Evolutionary conservation across 805 yeast species (phyloP).

Genomic region (Myxozyma udenii): DNA sequence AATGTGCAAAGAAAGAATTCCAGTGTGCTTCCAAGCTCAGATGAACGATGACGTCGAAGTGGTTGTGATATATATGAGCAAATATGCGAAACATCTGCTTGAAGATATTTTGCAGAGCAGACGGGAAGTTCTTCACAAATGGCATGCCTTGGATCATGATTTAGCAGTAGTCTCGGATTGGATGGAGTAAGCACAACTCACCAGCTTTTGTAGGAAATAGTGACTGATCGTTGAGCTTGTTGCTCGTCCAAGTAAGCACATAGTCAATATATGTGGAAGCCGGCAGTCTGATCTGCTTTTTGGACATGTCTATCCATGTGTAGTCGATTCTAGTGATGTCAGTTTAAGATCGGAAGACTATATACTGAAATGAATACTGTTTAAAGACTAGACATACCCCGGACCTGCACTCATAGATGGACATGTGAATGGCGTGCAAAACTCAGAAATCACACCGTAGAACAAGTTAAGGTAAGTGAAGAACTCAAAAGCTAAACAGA

Average conservation of each 20-base stretch:
- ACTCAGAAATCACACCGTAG: constrained; percentile 86
- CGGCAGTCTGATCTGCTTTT: constrained; percentile 80
- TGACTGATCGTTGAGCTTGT: constrained; percentile 82
- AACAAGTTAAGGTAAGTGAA: constrained; percentile 82
- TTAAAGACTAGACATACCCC: constrained; percentile 39
- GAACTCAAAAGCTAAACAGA: constrained; percentile 65
- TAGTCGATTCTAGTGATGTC: constrained; percentile 74
- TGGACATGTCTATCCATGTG: constrained; percentile 79
- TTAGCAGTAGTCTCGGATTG: not conserved
- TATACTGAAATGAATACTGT: too few species aligned
- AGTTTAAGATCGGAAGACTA: too few species aligned
- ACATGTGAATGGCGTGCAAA: constrained; percentile 81
- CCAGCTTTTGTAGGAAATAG: constrained; percentile 90
- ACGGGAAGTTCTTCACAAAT: constrained; percentile 79
- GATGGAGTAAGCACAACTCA: constrained; percentile 32
- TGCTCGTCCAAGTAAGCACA: constrained; percentile 85
- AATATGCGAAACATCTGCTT: constrained; percentile 92
- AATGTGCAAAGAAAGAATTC: constrained; percentile 96
- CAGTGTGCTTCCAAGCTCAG: constrained; percentile 92
- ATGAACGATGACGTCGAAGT: constrained; percentile 90
- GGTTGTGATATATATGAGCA: constrained; percentile 93
- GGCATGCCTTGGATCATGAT: constrained; percentile 45
- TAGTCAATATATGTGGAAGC: constrained; percentile 91
- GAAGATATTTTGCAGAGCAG: constrained; percentile 81
- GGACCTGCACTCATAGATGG: constrained; percentile 98